These are phyloP conservation scores for Didymella lethalis DNA, from an alignment of 2,329 filamentous ascomycete genomes.

Conservation along the genomic window DNA sequence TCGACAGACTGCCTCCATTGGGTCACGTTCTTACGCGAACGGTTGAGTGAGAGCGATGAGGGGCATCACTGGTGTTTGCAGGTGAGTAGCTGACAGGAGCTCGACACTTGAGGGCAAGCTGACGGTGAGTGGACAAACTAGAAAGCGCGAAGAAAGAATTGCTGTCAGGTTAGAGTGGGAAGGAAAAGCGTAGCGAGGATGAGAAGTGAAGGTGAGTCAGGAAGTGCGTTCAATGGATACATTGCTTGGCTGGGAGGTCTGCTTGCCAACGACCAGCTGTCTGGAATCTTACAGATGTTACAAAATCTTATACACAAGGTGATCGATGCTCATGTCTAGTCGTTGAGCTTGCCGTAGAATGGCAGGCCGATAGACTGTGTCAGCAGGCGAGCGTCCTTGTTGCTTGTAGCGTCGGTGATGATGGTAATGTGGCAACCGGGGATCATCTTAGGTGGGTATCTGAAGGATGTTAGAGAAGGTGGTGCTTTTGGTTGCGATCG, in stretches of 20 bases:
- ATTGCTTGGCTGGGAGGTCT: background rate
- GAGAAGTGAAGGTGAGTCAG: background rate
- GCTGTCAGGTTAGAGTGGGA: no score
- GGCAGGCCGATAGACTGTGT: constrained; percentile 76
- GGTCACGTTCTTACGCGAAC: no score
- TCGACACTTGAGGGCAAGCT: no score
- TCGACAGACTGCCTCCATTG: no score
- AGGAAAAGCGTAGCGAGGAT: background rate
- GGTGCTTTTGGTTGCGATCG: background rate
- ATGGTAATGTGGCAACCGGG: constrained; percentile 85
- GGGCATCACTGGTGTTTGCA: no score
- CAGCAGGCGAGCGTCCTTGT: constrained; percentile 82
- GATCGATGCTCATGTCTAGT: constrained; percentile 26
- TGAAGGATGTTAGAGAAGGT: constrained; percentile 38
- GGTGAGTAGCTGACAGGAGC: no score
- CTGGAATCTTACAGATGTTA: constrained; percentile 29
- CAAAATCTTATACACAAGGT: constrained; percentile 33
- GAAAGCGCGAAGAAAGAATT: no score
- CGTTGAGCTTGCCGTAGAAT: constrained; percentile 76
- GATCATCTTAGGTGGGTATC: constrained; percentile 76
- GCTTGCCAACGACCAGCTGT: background rate
- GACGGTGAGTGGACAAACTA: no score
- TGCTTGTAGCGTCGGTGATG: constrained; percentile 83
- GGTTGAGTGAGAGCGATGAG: no score
- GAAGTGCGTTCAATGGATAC: background rate